Evolutionary conservation across 768 basidiomycete genomes (phyloP), one percentile per base, ranked within the genome.

Genomic region (Russula lepida): DNA sequence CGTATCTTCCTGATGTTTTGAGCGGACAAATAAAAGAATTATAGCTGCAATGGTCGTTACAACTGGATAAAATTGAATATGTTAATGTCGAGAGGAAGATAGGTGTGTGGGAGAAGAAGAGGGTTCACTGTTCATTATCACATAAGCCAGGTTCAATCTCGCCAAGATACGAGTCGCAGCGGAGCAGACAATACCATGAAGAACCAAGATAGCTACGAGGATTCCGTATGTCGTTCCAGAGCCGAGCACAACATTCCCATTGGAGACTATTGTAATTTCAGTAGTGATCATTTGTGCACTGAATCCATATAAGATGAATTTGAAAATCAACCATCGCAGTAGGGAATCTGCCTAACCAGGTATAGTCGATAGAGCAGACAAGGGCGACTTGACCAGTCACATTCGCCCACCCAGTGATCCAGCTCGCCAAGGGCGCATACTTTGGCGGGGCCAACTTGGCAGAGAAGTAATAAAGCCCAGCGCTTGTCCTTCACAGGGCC

Each of bases 251-350:
- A 76, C 73, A 13, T 74, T 70, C 15, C 83, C 84, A 64, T 84
- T 75, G 5, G 84, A 79, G 39, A 74, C 74, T 1, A 88, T 85
- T 11, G 81, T 77, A 43, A 89, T 80, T 2, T 85, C 86, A 9
- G 84, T 84, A 13, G 85, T 80, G 59, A 88, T 86, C 86, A 88
- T 88, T 71, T 88, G 85, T 7, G 86, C 86, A 62, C 86, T 80
- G 49, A 27, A 30, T 33, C 13, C 25, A 33, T 19, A 23, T 21
- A 33, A 19, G n/a, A 21, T 32, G 17, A 4, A 32, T 17, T 28
- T 8, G 35, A 50, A 54, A 32, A 21, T 33, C 8, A 37, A 23
- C 62, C 35, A 52, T 44, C 1, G 41, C 19, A 30, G n/a, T 12
- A 43, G 39, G 23, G 39, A 11, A 50, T 54, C 11, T 6, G 25